Conservation (phyloP, 2,329 filamentous ascomycete genomes). For the Colletotrichum phormii region DNA sequence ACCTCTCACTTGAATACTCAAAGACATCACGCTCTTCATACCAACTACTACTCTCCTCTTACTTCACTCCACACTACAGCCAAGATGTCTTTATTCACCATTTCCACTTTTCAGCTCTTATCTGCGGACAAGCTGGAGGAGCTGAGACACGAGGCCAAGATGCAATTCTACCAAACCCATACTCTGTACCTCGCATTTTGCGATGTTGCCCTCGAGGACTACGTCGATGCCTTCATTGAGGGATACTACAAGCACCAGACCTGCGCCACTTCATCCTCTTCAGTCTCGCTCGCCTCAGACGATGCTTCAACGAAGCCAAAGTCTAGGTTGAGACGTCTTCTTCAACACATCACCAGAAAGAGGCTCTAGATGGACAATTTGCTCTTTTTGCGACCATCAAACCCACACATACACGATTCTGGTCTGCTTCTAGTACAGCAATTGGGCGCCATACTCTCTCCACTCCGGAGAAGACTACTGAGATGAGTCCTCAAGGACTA, state of each 20-base stretch:
- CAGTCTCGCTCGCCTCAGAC: background rate
- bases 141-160: slow-evolving; percentile 19
- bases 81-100: background rate
- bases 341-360: slow-evolving; percentile 2
- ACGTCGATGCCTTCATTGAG: slow-evolving; percentile 25
- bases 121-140: background rate
- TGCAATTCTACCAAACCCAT: background rate
- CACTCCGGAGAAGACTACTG: no score
- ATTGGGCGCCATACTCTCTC: background rate
- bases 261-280: background rate
- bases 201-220: slow-evolving; percentile 14
- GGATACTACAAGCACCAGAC: background rate
- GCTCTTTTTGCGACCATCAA: background rate
- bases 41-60: background rate
- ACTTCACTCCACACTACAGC: background rate
- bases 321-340: background rate
- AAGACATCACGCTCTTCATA: background rate
- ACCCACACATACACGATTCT: background rate
- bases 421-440: background rate
- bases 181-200: slow-evolving; percentile 1
- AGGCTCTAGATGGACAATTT: background rate
- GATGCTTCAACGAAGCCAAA: background rate
- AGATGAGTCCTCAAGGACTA: background rate
- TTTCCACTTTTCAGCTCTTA: background rate
- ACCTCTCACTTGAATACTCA: background rate